Percentiles rank a stretch among this genome's conserved stretches.
Evolutionary conservation across 768 basidiomycete genomes (phyloP).

Genomic region (Pleurotus ostreatus): DNA sequence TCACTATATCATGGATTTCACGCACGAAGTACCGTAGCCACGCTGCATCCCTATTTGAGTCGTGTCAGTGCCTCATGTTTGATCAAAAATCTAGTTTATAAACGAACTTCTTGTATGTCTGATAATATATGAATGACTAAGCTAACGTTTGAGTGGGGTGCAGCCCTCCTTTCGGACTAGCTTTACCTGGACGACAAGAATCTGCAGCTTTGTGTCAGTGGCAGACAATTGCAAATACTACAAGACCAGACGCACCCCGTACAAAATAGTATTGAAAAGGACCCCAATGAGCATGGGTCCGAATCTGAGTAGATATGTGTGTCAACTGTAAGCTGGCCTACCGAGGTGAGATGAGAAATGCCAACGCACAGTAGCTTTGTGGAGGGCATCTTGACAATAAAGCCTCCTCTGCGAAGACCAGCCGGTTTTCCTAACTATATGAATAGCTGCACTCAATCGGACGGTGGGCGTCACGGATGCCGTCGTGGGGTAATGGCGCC

Average conservation of each 20-base stretch:
- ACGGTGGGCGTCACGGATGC: too few species aligned
- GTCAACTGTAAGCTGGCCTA: not conserved
- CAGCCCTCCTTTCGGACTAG: not conserved
- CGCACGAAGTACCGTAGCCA: constrained; percentile 31
- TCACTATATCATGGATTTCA: not conserved
- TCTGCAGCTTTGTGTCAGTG: constrained; percentile 15
- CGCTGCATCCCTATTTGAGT: constrained; percentile 21
- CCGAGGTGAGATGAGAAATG: too few species aligned
- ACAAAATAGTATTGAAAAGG: constrained; percentile 17
- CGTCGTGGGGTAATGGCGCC: too few species aligned
- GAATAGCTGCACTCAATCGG: too few species aligned
- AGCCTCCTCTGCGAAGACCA: not conserved
- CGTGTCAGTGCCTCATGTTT: not conserved
- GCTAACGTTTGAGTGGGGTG: not conserved
- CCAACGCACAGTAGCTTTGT: not conserved
- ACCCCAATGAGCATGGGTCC: constrained; percentile 17
- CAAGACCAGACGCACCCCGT: constrained; percentile 5
- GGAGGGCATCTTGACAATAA: not conserved
- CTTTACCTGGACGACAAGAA: not conserved
- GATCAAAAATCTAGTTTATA: not conserved
- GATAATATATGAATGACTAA: constrained; percentile 32
- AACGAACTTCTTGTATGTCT: constrained; percentile 27
- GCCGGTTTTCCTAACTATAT: too few species aligned
- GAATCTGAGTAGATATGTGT: not conserved
- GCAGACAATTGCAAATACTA: constrained; percentile 11